Evolutionary conservation across 352 stramenopile species (phyloP), one percentile per base, ranked within the genome.

Genomic region (Phytophthora gonapodyides): DNA sequence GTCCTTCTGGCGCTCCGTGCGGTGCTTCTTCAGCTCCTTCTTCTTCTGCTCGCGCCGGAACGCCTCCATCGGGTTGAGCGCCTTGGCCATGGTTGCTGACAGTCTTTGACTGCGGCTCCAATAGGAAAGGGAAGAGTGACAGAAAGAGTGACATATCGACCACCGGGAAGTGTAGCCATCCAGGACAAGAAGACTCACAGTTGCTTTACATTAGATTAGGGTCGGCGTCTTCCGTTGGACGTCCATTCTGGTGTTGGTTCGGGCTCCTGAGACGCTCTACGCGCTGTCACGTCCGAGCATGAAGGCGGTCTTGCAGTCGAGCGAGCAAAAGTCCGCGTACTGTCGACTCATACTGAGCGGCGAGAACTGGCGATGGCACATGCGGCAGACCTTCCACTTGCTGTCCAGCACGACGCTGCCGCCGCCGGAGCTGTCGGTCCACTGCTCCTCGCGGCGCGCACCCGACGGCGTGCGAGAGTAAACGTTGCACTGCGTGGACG

Each of bases 11-110:
- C 83, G 71, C 47, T 91, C 75, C n/a, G 56, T 3, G 11, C 77
- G 72, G 48, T 89, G 69, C 71, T 90, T 92, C 69, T 92, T 92
- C 33, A 89, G 74, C 66, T 92, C 83, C 77, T 92, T 92, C 62
- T 92, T 92, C 78, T 92, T 92, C 71, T 92, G 81, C 60, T 90
- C 83, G 44, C 79, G 72, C 48, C 81, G 79, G 52, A 78, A 92
- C 58, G 73, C 72, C 57, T 92, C 83, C 78, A 92, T 87, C 30
- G 83, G 78, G 54, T 89, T 92, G 45, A 75, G 44, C 40, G 79
- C 71, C 78, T 81, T 83, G 46, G 65, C 77, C 81, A 92, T n/a
- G n/a, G n/a, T n/a, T n/a, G n/a, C n/a, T n/a, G n/a, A n/a, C n/a
- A n/a, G n/a, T n/a, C n/a, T n/a, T n/a, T n/a, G n/a, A n/a, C n/a